Base-by-base conservation (phyloP, 139 green algal species). In the Auxenochlorella protothecoides region DNA sequence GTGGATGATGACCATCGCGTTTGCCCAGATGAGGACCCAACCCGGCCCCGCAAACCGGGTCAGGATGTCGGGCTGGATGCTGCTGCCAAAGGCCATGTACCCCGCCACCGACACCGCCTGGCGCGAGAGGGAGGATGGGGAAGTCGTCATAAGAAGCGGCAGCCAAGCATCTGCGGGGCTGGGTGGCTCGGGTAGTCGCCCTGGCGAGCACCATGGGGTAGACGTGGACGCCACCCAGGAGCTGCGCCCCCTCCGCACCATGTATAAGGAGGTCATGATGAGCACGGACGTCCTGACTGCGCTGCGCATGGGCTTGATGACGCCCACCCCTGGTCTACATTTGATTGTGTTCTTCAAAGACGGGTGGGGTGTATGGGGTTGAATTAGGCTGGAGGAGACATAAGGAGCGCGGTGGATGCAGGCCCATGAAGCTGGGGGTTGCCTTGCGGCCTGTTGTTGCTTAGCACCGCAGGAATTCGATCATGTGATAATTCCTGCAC, bases 21-120 rank as follows among this genome's bases (percentile, higher is more conserved):
- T 87, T 9, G 80, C 83, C 9, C 78, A 64, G 54, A 73, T 68
- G 14, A 84, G 57, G 53, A 84, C 71, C 78, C 78, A 85, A 5
- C 65, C 74, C 6, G 77, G 68, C 5, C 69, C 73, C 16, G 53
- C n/a, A 51, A 72, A 77, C 44, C 53, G 74, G n/a, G 72, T 63
- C 53, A 77, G 54, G 14, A 84, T 80, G 56, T 73, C 71, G 68
- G 27, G 54, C 2, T 60, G 16, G 12, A 79, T 68, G 5, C 68
- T 64, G 55, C 83, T 72, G 8, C 79, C 79, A 5, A 74, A 70
- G 2, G 71, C 69, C 13, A 66, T 52, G 72, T 82, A 84, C 14
- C 76, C 79, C 5, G 51, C 55, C 10, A 79, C 53, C 9, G 77
- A 66, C 4, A 84, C 66, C 7, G 69, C 65, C 27, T 44, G 27